Evolutionary conservation across 345 rosid genomes (phyloP), one percentile per base, ranked within the genome.

Genomic region (Eucalyptus grandis): DNA sequence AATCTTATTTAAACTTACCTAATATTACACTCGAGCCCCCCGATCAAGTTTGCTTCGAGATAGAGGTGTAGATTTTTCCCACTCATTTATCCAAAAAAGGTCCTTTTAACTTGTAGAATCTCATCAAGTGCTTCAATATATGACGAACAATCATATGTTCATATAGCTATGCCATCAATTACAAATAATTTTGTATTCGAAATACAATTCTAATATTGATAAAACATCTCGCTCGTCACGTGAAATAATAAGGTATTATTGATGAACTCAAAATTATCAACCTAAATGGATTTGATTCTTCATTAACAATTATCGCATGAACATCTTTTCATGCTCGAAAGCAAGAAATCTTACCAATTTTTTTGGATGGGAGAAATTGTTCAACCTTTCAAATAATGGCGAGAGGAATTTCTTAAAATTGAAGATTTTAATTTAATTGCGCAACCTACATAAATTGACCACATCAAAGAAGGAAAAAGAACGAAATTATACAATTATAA

Each of bases 221-320:
- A 69, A 9, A 34, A 3, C 43, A 16, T 0, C 72, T 15, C 11
- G 4, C 21, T 7, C 6, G 3, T 65, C 37, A 7, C 2, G 11
- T 65, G 77, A 65, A 8, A 65, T 65, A n/a, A 15, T 8, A 31
- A 65, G 3, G 37, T 4, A 14, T 14, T 15, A n/a, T n/a, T 5
- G 37, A 14, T 8, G 40, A 65, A n/a, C 77, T 65, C 77, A 65
- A 65, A n/a, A 14, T 19, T 34, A 37, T 72, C 83, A 72, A 19
- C 83, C 3, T 6, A 5, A 19, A 69, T 69, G 44, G 43, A 34
- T 34, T 37, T 37, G 27, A 27, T 72, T 19, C 46, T 72, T 72
- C 26, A 37, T 37, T 19, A 6, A 21, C 27, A 5, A 37, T 37
- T 13, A 2, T 6, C 0, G 1, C 2, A 2, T 19, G 0, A 2